Conservation (phyloP, 2,329 filamentous ascomycete genomes). For the Exophiala bonariae region DNA sequence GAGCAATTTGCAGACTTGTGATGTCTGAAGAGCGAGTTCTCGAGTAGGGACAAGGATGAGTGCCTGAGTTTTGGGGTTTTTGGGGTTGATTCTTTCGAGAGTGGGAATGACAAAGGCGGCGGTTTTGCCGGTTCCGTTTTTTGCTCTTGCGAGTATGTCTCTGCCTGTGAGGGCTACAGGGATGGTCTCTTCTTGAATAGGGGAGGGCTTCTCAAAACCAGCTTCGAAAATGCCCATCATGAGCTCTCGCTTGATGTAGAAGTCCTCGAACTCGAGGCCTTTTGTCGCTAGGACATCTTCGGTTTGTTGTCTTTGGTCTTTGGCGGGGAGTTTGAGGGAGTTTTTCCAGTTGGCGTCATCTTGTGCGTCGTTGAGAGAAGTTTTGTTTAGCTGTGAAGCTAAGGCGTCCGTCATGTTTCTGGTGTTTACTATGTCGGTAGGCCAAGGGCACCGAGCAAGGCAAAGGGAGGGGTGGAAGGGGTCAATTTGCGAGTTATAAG, state of each 20-base stretch:
- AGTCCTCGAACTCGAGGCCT: conserved; percentile 96
- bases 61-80: conserved; percentile 93
- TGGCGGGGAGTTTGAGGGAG: conserved; percentile 46
- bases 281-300: conserved; percentile 96
- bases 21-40: conserved; percentile 96
- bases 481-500: no score
- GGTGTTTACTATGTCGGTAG: no score
- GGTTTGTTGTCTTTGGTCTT: conserved; percentile 51
- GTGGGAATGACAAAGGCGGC: conserved; percentile 96
- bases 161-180: conserved; percentile 92
- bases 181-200: conserved; percentile 98
- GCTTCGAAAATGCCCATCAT: conserved; percentile 99
- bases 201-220: conserved; percentile 96
- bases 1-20: conserved; percentile 97
- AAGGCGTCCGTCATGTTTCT: conserved; percentile 29
- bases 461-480: no score
- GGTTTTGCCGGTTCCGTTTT: conserved; percentile 98
- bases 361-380: conserved; percentile 42
- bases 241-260: conserved; percentile 88
- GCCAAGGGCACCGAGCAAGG: no score
- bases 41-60: conserved; percentile 94
- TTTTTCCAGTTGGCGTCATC: conserved; percentile 45
- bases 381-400: conserved; percentile 46
- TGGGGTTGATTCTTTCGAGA: conserved; percentile 93
- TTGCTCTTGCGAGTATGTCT: conserved; percentile 93